Base-by-base conservation (phyloP, 495 filamentous ascomycete species). In the Aspergillus incahuasiensis region DNA sequence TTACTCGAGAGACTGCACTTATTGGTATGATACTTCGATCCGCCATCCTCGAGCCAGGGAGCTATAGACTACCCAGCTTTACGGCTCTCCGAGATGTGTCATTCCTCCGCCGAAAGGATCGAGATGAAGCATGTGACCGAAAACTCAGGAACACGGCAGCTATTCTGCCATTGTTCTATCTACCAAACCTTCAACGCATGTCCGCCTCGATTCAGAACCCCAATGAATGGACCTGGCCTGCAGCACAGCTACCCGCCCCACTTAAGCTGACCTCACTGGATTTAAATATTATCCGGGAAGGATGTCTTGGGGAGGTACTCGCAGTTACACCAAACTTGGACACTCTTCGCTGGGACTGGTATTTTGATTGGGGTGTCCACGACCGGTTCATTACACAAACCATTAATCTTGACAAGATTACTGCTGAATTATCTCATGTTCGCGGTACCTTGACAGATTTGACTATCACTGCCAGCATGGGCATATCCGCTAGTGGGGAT, bases 121-220 rank as follows among this genome's bases (percentile, higher is more conserved):
- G 20, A n/a, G 54, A 63, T 25, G 12, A 54, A 28, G 47, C 35
- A 8, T 39, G 57, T 5, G 48, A 48, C 6, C 54, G 21, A 32
- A 42, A 52, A 8, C 46, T 48, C 48, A 63, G 51, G 43, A 60
- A 62, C 32, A 65, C 59, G 0, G 56, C 35, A 16, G 58, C 58
- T 38, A 16, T 58, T 52, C 34, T 65, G 12, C 54, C 59, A 15
- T 49, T 62, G 24, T 54, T 65, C 35, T 62, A 65, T 48, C 50
- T 65, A 34, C 59, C 59, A 13, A 52, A 46, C 35, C 11, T 65
- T 39, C 35, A 53, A 49, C 48, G 28, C 24, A 15, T 65, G 18
- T 55, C 48, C n/a, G 46, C 52, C 48, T 54, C 52, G 28, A 54
- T 64, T 32, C 52, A 64, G 16, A 64, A 56, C 38, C 58, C 58